phyloP scores from a whole-genome alignment of 2,329 filamentous ascomycete genomes.

The Phaeosphaeria sp. region DNA sequence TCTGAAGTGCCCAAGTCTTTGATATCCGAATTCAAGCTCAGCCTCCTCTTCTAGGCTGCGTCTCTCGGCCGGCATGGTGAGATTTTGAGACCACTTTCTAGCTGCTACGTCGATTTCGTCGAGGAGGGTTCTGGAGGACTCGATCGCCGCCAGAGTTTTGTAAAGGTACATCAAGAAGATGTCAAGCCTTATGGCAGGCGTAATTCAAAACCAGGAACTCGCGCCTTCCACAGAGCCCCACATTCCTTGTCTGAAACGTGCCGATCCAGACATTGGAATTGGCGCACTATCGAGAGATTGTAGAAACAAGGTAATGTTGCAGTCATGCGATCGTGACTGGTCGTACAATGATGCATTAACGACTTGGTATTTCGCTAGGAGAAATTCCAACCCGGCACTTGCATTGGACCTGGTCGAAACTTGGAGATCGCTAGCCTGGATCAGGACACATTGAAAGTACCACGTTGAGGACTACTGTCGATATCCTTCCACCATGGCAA shows the following conservation, averaged over 20 bases:
- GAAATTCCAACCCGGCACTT: constrained; percentile 11
- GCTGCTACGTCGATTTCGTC: no score
- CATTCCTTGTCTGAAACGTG: not conserved
- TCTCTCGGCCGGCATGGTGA: constrained; percentile 10
- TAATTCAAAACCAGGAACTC: not conserved
- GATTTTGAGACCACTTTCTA: not conserved
- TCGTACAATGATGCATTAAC: not conserved
- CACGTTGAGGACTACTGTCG: no score
- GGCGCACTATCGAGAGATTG: not conserved
- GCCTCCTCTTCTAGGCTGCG: constrained; percentile 15
- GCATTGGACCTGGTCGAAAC: constrained; percentile 21
- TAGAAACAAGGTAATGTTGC: not conserved
- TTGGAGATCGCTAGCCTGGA: not conserved
- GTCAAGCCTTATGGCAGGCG: not conserved
- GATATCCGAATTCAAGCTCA: not conserved
- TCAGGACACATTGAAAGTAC: no score
- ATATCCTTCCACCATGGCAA: no score
- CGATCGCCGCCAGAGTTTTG: no score
- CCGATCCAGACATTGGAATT: not conserved
- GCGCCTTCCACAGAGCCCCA: not conserved
- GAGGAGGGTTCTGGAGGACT: no score
- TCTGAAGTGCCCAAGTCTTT: not conserved
- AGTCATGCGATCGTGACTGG: not conserved
- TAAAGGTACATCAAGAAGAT: not conserved
- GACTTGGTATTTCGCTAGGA: not conserved